These are phyloP conservation scores for Alloteropsis semialata DNA, from an alignment of 176 grass and related monocot genomes.

Conservation along the genomic window DNA sequence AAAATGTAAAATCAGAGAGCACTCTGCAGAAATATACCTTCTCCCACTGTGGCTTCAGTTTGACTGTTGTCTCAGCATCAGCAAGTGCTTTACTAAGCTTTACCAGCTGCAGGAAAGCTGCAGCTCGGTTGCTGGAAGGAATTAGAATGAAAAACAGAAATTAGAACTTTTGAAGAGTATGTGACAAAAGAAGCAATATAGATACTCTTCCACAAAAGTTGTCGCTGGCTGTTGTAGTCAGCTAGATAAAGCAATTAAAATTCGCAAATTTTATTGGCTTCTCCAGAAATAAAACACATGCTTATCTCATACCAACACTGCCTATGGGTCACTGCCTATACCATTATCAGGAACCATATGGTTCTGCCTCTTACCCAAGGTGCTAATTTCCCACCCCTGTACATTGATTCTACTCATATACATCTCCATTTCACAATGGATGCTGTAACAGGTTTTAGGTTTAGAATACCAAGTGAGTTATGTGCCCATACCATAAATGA, in stretches of 20 bases:
- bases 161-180: slow-evolving; percentile 11
- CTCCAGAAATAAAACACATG: not conserved
- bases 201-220: not conserved
- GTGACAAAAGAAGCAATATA: not conserved
- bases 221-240: not conserved
- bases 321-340: not conserved
- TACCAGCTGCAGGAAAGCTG: slow-evolving; percentile 88
- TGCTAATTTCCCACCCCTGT: not conserved
- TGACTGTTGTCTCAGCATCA: slow-evolving; percentile 88
- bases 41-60: slow-evolving; percentile 87
- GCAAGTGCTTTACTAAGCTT: slow-evolving; percentile 94
- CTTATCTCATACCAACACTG: not conserved
- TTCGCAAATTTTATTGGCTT: not conserved
- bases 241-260: not conserved
- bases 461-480: not conserved
- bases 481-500: not conserved
- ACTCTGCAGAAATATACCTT: slow-evolving; percentile 54
- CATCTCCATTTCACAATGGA: not conserved
- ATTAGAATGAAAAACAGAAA: slow-evolving; percentile 20
- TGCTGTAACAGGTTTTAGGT: not conserved
- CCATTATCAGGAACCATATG: not conserved
- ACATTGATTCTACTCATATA: not conserved
- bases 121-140: slow-evolving; percentile 74
- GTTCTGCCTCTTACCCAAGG: not conserved
- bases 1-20: slow-evolving; percentile 9